Conservation (phyloP, 768 basidiomycete species). For the Calvatia gigantea region DNA sequence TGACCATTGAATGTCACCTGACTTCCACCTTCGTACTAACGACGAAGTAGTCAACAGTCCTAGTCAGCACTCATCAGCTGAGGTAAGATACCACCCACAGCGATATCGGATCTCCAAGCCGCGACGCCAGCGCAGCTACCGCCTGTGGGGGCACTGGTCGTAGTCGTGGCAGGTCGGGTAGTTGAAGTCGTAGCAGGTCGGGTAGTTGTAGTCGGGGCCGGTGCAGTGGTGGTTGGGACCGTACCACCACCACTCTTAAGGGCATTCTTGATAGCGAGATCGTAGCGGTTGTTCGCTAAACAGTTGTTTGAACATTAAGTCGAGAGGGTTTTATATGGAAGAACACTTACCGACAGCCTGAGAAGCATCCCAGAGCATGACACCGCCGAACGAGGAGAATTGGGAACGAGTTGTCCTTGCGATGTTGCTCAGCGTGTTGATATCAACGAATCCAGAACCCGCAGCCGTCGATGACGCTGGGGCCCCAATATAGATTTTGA, state of each 20-base stretch:
- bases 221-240: slow-evolving; percentile 10
- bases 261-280: slow-evolving; percentile 37
- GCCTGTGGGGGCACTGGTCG: slow-evolving; percentile 21
- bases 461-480: slow-evolving; percentile 50
- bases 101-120: slow-evolving; percentile 33
- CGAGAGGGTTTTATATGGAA: neutral
- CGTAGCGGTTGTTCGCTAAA: slow-evolving; percentile 37
- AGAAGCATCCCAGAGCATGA: slow-evolving; percentile 40
- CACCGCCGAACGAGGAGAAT: slow-evolving; percentile 54
- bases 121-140: slow-evolving; percentile 40
- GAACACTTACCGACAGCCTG: slow-evolving; percentile 31
- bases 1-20: slow-evolving; percentile 38
- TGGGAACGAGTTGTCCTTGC: slow-evolving; percentile 35
- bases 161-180: slow-evolving; percentile 17
- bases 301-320: neutral
- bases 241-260: slow-evolving; percentile 23
- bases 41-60: neutral
- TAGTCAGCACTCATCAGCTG: neutral
- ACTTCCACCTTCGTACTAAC: slow-evolving; percentile 40
- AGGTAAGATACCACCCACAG: slow-evolving; percentile 40
- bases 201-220: slow-evolving; percentile 17
- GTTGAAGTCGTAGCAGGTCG: slow-evolving; percentile 16
- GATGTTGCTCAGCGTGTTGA: slow-evolving; percentile 36
- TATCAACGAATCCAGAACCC: slow-evolving; percentile 49
- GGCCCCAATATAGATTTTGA: slow-evolving; percentile 56